Evolutionary conservation across 805 yeast species (phyloP).

Genomic region (Wickerhamiella slavikovae): DNA sequence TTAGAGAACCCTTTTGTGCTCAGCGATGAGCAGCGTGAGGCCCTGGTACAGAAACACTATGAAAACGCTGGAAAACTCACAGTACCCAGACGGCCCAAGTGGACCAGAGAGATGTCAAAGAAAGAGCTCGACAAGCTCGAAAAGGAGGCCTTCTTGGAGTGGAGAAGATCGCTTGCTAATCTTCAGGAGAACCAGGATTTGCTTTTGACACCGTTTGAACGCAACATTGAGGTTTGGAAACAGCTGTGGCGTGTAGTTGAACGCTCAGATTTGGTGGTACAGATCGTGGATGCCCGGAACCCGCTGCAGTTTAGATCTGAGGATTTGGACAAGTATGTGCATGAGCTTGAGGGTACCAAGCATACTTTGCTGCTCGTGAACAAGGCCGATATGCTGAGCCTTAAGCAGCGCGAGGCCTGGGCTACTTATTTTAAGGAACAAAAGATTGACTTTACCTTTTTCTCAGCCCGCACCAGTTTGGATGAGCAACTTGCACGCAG

Average conservation of each 20-base stretch:
- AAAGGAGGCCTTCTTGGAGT: conserved; percentile 72
- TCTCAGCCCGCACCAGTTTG: conserved; percentile 77
- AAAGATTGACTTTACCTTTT: conserved; percentile 69
- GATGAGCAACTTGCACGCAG: conserved; percentile 40
- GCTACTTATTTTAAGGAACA: conserved; percentile 55
- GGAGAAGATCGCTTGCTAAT: conserved; percentile 81
- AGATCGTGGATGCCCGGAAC: conserved; percentile 93
- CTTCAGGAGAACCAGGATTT: conserved; percentile 72
- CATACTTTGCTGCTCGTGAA: conserved; percentile 69
- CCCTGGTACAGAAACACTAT: conserved; percentile 36
- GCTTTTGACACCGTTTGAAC: conserved; percentile 84
- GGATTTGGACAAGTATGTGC: conserved; percentile 70
- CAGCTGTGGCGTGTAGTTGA: conserved; percentile 97
- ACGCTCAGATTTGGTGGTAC: conserved; percentile 82
- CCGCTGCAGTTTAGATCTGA: conserved; percentile 77
- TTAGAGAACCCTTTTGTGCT: conserved; percentile 37
- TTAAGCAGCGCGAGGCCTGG: conserved; percentile 66
- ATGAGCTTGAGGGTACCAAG: conserved; percentile 55
- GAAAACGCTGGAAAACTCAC: conserved; percentile 35
- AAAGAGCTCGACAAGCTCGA: conserved; percentile 69
- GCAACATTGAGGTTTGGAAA: conserved; percentile 95
- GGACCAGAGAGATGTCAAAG: conserved; percentile 57
- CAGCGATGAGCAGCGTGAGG: conserved; percentile 43
- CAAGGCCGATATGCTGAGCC: conserved; percentile 75
- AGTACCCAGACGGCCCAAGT: conserved; percentile 82